Conservation (phyloP, 2,329 filamentous ascomycete species). For the Bipolaris gigantea region DNA sequence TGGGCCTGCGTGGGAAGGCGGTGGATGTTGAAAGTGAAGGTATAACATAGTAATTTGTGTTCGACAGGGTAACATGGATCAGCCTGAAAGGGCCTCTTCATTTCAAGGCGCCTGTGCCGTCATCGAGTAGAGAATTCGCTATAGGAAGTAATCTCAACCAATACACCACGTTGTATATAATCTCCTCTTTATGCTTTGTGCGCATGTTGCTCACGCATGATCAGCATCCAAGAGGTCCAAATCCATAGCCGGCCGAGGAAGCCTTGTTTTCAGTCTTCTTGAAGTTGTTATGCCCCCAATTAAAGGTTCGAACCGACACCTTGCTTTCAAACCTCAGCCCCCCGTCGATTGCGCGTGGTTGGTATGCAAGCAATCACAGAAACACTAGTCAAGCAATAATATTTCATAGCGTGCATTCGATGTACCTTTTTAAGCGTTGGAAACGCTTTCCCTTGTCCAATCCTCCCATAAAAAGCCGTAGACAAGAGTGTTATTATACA, state of each 20-base stretch:
- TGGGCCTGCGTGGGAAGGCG: slow-evolving; percentile 42
- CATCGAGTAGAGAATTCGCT: background rate
- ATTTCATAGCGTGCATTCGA: background rate
- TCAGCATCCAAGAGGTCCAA: slow-evolving; percentile 32
- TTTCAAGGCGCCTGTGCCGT: background rate
- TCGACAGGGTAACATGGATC: no score
- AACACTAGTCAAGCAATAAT: background rate
- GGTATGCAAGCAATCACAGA: background rate
- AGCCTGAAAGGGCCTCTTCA: no score
- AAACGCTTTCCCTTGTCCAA: background rate
- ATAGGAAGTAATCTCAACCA: no score
- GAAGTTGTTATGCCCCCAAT: no score
- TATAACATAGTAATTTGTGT: slow-evolving; percentile 3
- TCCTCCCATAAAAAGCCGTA: background rate
- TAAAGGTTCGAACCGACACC: background rate
- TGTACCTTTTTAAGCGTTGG: background rate
- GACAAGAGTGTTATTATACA: slow-evolving; percentile 3
- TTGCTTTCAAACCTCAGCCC: background rate
- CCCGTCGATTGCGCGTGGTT: no score
- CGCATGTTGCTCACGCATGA: slow-evolving; percentile 20
- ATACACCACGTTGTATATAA: background rate
- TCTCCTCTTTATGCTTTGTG: background rate
- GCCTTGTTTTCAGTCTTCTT: no score
- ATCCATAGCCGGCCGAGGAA: slow-evolving; percentile 38
- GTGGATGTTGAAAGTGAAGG: slow-evolving; percentile 33